Conservation (phyloP, 805 yeast species). For the Starmerella stigmatis region DNA sequence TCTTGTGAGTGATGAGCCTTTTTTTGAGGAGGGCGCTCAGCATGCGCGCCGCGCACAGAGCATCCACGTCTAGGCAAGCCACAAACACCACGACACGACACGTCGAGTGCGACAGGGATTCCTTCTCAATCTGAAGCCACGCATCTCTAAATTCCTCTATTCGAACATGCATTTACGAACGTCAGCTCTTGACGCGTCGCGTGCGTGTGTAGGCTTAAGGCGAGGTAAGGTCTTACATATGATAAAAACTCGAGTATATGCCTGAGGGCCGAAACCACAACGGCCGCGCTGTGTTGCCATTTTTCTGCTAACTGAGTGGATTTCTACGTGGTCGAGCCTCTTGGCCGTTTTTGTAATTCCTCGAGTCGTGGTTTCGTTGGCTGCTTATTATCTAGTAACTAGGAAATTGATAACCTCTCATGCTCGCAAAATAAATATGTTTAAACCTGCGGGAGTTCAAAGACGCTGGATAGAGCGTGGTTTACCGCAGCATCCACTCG, state of each 20-base stretch:
- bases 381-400: too few species aligned
- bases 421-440: too few species aligned
- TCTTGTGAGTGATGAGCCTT: slow-evolving; percentile 75
- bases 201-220: neutral
- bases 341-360: too few species aligned
- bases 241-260: too few species aligned
- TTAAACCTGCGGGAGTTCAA: neutral
- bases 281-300: neutral
- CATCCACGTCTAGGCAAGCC: slow-evolving; percentile 83
- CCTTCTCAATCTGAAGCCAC: slow-evolving; percentile 54
- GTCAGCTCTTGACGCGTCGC: slow-evolving; percentile 5
- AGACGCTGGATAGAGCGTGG: neutral
- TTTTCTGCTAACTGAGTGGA: too few species aligned
- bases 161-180: slow-evolving; percentile 52
- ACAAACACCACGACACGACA: slow-evolving; percentile 81
- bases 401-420: too few species aligned
- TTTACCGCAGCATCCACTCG: slow-evolving; percentile 12
- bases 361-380: too few species aligned
- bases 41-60: slow-evolving; percentile 79
- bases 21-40: slow-evolving; percentile 60
- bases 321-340: too few species aligned
- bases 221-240: slow-evolving; percentile 1
- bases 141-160: slow-evolving; percentile 58
- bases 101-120: slow-evolving; percentile 84
- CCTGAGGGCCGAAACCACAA: neutral